These are phyloP conservation scores for Trichosporon sp. DNA, from an alignment of 1,284 basidiomycete species.

Conservation along the genomic window DNA sequence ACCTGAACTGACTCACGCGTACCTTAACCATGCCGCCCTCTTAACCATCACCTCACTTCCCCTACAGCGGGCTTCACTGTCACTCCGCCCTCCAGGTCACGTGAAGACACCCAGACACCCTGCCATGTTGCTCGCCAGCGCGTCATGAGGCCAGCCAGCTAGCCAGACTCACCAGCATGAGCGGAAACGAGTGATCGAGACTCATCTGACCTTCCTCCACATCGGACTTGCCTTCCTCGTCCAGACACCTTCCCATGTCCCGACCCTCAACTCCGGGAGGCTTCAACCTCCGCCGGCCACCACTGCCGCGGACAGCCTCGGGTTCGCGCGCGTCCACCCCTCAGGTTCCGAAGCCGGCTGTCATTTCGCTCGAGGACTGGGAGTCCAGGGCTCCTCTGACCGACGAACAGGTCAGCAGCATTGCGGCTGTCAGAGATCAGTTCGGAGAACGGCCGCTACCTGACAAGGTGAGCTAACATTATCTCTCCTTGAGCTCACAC, in stretches of 20 bases:
- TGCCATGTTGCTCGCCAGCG: slow-evolving; percentile 6
- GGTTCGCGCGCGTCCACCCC: slow-evolving; percentile 26
- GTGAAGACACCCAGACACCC: background rate
- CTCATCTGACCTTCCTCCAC: background rate
- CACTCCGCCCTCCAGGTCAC: slow-evolving; percentile 9
- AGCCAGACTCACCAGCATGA: background rate
- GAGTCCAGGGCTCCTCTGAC: slow-evolving; percentile 74
- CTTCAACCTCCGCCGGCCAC: slow-evolving; percentile 28
- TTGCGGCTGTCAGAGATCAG: slow-evolving; percentile 66
- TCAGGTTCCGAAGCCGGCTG: slow-evolving; percentile 27
- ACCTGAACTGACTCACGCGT: slow-evolving; percentile 8
- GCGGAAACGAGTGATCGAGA: background rate
- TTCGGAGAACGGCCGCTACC: slow-evolving; percentile 68
- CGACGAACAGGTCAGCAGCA: slow-evolving; percentile 69
- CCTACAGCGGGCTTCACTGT: background rate
- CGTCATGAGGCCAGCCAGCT: background rate
- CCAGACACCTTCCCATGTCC: slow-evolving; percentile 25
- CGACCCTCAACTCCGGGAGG: slow-evolving; percentile 32
- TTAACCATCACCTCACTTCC: background rate
- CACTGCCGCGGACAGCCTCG: slow-evolving; percentile 18
- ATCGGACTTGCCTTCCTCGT: background rate
- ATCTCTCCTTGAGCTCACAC: background rate
- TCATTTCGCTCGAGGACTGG: slow-evolving; percentile 76
- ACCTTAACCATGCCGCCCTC: background rate
- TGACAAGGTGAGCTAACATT: slow-evolving; percentile 65